Evolutionary conservation across 1,139 yeast species (phyloP), one percentile per base, ranked within the genome.

Genomic region (Komagataea norvegica): DNA sequence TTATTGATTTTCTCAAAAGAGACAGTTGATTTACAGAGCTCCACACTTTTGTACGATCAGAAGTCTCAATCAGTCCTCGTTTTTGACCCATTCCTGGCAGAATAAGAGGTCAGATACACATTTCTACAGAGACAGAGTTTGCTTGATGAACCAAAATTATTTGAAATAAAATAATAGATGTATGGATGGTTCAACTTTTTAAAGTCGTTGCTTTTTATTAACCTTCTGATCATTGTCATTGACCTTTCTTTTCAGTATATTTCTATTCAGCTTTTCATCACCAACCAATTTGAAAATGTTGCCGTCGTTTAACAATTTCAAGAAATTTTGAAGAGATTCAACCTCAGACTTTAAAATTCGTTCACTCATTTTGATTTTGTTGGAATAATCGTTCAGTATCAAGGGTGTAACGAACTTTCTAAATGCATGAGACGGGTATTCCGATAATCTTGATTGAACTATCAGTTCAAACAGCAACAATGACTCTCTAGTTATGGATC

Each of bases 241-340:
- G 9, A 56, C 37, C 44, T 73, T 72, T 49, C 78, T 68, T 52
- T 79, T 80, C 39, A 72, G 47, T 16, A 80, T 68, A 48, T 77
- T 79, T 40, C 74, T 65, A 33, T 77, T 56, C 34, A 80, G 58
- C 54, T 78, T 79, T 1, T 64, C 72, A 57, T 80, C 88, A 9
- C 70, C 73, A 27, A 81, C 71, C 24, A 72, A 48, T 34, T 57
- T 61, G 44, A 62, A 71, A 5, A 34, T 14, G 4, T 27, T 16
- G 6, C 56, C 50, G 2, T 47, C 51, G 24, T 62, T 60, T 1
- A 70, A 59, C 22, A 62, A 51, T 8, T 62, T 62, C 6, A 60
- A 40, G 36, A 81, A 72, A 29, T 58, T 62, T 15, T 55, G 55
- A 22, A 82, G 57, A 3, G 83, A 70, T 20, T 59, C 55, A 34